Evolutionary conservation across 2,329 filamentous ascomycete species (phyloP).

Genomic region (Cryphonectria carpinicola): DNA sequence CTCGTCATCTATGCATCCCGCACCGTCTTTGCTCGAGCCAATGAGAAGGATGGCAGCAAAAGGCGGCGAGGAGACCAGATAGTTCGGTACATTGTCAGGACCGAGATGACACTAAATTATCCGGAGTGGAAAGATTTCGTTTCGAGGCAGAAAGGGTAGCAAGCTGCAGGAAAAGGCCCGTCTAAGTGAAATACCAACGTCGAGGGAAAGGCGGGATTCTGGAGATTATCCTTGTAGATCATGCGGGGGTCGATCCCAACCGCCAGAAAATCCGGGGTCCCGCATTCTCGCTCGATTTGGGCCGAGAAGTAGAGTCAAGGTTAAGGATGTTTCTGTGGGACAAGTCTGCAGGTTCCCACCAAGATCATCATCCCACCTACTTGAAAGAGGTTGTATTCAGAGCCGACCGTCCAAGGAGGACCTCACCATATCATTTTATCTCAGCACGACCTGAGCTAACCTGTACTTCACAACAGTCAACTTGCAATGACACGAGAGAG

Average conservation of each 20-base stretch:
- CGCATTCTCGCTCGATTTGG: conserved; percentile 17
- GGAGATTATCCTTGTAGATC: conserved; percentile 12
- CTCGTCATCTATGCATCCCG: background rate
- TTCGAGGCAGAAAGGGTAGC: background rate
- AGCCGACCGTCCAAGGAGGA: background rate
- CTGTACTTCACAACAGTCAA: background rate
- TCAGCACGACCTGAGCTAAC: background rate
- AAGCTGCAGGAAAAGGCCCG: background rate
- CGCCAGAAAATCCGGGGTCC: conserved; percentile 12
- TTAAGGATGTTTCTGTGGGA: conserved; percentile 9
- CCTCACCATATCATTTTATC: background rate
- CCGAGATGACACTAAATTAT: conserved; percentile 20
- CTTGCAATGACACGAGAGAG: background rate
- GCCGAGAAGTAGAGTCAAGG: conserved; percentile 6
- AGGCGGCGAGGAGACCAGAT: conserved; percentile 4
- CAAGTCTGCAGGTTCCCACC: conserved; percentile 1
- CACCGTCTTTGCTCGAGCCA: conserved; percentile 5
- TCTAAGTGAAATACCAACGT: background rate
- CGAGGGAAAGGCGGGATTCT: background rate
- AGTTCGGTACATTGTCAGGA: conserved; percentile 27
- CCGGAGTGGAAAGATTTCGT: conserved; percentile 12
- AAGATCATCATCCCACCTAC: background rate
- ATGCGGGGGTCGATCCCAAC: conserved; percentile 3
- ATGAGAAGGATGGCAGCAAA: conserved; percentile 3
- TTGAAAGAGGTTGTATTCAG: background rate